These are phyloP conservation scores for Takashimella koratensis DNA, from an alignment of 1,284 basidiomycete genomes.

Conservation along the genomic window DNA sequence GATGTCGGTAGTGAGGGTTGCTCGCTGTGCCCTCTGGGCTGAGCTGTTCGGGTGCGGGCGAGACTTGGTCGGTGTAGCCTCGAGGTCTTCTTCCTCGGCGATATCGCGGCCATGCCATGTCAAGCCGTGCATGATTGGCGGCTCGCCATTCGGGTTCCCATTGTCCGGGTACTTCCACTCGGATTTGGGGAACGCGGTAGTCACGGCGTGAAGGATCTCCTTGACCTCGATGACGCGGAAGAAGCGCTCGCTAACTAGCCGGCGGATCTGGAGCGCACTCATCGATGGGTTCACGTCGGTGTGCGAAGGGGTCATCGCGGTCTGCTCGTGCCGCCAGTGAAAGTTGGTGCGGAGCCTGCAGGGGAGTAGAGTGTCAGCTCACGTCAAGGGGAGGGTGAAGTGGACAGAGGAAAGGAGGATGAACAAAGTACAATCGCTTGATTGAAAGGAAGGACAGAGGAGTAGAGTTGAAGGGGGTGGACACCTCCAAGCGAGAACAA, in stretches of 20 bases:
- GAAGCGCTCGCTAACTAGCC: constrained; percentile 41
- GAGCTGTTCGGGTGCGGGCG: neutral
- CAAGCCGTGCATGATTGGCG: constrained; percentile 41
- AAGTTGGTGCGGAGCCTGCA: constrained; percentile 45
- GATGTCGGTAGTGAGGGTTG: neutral
- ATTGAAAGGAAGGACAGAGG: neutral
- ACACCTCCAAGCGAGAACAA: too few relatives aligned
- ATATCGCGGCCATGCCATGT: constrained; percentile 42
- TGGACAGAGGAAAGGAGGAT: too few relatives aligned
- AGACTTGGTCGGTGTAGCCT: constrained; percentile 10
- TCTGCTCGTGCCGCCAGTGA: constrained; percentile 28
- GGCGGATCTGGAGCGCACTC: constrained; percentile 39
- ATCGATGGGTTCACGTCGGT: constrained; percentile 34
- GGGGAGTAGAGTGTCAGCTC: constrained; percentile 4
- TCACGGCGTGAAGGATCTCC: constrained; percentile 38
- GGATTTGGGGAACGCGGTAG: constrained; percentile 40
- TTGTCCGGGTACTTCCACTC: constrained; percentile 33
- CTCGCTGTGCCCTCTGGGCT: neutral
- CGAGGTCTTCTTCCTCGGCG: constrained; percentile 27
- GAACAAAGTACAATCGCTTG: too few relatives aligned
- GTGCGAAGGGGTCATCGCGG: constrained; percentile 21
- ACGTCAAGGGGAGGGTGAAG: neutral
- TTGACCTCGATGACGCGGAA: constrained; percentile 36
- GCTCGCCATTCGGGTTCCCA: constrained; percentile 30
- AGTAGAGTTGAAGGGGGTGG: neutral